Evolutionary conservation across 140 eudicot species (phyloP).

Genomic region (Anethum foeniculum): DNA sequence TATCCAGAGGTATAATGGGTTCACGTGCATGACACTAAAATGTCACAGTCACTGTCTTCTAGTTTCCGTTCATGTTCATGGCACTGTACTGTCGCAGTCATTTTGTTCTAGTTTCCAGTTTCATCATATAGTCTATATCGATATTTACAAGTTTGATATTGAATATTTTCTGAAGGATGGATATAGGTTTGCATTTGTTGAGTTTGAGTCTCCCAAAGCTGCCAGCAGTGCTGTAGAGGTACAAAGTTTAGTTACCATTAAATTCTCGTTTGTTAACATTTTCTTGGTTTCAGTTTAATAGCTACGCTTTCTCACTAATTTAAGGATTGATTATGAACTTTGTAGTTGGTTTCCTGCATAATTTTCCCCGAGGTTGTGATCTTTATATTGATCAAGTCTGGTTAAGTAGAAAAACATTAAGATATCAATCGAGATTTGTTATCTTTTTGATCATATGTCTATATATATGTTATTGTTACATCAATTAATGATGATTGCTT

Average conservation of each 20-base stretch:
- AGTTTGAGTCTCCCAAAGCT: constrained; percentile 6
- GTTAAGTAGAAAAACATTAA: neutral
- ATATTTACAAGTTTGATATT: neutral
- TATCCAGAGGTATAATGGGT: constrained; percentile 1
- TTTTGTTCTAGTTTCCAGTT: neutral
- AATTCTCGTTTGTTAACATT: neutral
- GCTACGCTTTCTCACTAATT: neutral
- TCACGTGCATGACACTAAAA: neutral
- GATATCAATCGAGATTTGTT: neutral
- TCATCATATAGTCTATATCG: neutral
- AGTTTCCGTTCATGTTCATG: neutral
- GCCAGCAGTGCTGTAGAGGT: constrained; percentile 8
- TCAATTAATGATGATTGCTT: neutral
- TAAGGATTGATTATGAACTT: neutral
- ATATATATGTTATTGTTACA: neutral
- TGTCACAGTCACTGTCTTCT: neutral
- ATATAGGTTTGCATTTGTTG: constrained; percentile 11
- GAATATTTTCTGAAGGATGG: constrained; percentile 8
- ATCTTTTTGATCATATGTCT: neutral
- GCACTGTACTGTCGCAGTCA: neutral
- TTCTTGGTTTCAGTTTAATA: neutral
- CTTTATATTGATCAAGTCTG: neutral
- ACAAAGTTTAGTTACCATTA: neutral
- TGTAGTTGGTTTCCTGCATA: neutral
- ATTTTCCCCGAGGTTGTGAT: neutral